Percentiles rank a stretch among this genome's conserved stretches.
phyloP scores from a whole-genome alignment of 345 rosid species.

The Lagerstroemia speciosa region DNA sequence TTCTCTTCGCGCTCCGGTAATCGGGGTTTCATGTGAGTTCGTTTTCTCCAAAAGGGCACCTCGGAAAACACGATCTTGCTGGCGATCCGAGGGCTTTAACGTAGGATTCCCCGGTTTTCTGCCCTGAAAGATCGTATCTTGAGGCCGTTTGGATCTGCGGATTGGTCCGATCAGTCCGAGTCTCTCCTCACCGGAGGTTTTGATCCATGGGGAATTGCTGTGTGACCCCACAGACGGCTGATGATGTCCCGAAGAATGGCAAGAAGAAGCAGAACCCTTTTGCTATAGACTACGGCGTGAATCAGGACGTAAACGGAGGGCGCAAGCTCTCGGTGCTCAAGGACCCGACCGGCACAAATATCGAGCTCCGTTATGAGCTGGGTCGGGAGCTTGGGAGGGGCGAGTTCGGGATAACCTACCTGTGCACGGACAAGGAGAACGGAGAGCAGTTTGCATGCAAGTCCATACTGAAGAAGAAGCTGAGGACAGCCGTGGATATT shows the following conservation, averaged over 20 bases:
- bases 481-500: conserved; percentile 79
- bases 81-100: background rate
- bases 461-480: conserved; percentile 84
- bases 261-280: conserved; percentile 66
- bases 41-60: background rate
- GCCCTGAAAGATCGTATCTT: background rate
- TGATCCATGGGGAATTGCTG: conserved; percentile 87
- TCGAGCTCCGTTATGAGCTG: conserved; percentile 50
- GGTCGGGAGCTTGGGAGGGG: conserved; percentile 96
- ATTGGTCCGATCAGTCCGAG: background rate
- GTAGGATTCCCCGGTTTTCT: background rate
- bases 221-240: conserved; percentile 27
- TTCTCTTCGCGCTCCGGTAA: background rate
- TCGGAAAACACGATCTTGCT: background rate
- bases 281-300: conserved; percentile 36
- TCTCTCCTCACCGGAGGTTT: background rate
- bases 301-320: conserved; percentile 24
- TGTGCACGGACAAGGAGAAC: conserved; percentile 57
- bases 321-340: conserved; percentile 50
- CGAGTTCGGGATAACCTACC: conserved; percentile 87
- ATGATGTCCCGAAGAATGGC: conserved; percentile 31
- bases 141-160: background rate
- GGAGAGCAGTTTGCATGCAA: conserved; percentile 69
- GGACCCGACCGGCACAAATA: conserved; percentile 68
- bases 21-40: background rate